Conservation (phyloP, 805 yeast species). For the Debaryomyces castellii region DNA sequence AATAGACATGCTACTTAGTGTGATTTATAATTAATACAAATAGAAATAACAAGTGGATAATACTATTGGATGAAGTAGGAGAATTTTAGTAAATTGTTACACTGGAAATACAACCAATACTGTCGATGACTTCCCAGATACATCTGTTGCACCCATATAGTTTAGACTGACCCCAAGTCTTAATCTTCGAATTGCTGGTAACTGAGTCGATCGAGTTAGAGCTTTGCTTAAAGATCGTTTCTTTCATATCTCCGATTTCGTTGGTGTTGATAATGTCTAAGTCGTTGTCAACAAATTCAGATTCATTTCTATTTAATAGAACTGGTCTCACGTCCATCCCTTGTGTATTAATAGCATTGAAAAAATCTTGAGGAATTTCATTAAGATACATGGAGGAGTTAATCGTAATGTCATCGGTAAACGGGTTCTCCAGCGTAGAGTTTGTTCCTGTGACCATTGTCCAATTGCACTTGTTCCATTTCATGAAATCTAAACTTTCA, state of each 20-base stretch:
- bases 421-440: slow-evolving; percentile 1
- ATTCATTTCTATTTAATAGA: slow-evolving; percentile 36
- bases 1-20: no score
- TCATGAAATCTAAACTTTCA: slow-evolving; percentile 53
- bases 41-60: no score
- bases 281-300: slow-evolving; percentile 39
- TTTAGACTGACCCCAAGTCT: slow-evolving; percentile 44
- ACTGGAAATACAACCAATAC: slow-evolving; percentile 33
- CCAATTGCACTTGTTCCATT: slow-evolving; percentile 54
- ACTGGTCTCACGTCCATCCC: slow-evolving; percentile 26
- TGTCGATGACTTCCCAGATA: slow-evolving; percentile 44
- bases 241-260: slow-evolving; percentile 10
- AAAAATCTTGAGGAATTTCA: slow-evolving; percentile 25
- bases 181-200: slow-evolving; percentile 14
- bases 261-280: slow-evolving; percentile 28
- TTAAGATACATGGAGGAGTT: slow-evolving; percentile 30
- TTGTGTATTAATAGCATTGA: slow-evolving; percentile 10
- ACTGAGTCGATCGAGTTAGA: slow-evolving; percentile 6
- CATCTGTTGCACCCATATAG: slow-evolving; percentile 39
- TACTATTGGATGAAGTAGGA: not conserved
- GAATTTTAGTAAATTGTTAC: slow-evolving; percentile 34
- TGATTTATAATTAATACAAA: no score
- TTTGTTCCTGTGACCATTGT: slow-evolving; percentile 17
- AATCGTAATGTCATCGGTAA: slow-evolving; percentile 1
- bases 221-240: slow-evolving; percentile 1